phyloP scores from a whole-genome alignment of 805 yeast genomes.

The Aciculoconidium aculeatum region DNA sequence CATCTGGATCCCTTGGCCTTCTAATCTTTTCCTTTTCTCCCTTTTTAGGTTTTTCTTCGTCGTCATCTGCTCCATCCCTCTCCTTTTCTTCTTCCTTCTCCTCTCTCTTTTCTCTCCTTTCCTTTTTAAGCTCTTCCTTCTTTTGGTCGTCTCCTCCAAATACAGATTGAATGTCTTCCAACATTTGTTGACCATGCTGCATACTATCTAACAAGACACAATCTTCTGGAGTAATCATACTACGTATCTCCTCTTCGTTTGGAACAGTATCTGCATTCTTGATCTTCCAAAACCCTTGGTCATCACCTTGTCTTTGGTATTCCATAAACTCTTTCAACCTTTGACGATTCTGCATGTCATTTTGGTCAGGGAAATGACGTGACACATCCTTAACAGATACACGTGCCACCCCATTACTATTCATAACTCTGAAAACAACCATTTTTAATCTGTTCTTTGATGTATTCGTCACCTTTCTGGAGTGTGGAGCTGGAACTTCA shows the following conservation, averaged over 20 bases:
- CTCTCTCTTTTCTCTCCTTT: slow-evolving; percentile 37
- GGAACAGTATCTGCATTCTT: slow-evolving; percentile 59
- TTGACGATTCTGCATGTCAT: slow-evolving; percentile 95
- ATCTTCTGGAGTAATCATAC: slow-evolving; percentile 92
- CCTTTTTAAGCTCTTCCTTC: slow-evolving; percentile 19
- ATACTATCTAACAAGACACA: slow-evolving; percentile 79
- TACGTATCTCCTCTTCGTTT: slow-evolving; percentile 64
- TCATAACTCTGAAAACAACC: slow-evolving; percentile 86
- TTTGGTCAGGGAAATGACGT: slow-evolving; percentile 92
- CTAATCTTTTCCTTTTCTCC: slow-evolving; percentile 17
- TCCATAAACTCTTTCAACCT: slow-evolving; percentile 96
- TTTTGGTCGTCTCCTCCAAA: slow-evolving; percentile 28
- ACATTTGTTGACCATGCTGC: slow-evolving; percentile 86
- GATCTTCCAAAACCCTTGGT: slow-evolving; percentile 92
- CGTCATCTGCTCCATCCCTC: slow-evolving; percentile 13
- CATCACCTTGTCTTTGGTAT: slow-evolving; percentile 88
- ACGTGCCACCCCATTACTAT: slow-evolving; percentile 66
- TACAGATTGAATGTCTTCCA: slow-evolving; percentile 73
- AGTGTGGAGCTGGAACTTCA: slow-evolving; percentile 96
- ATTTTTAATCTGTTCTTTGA: slow-evolving; percentile 85
- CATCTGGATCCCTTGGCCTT: slow-evolving; percentile 25
- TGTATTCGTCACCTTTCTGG: slow-evolving; percentile 90
- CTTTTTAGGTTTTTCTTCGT: slow-evolving; percentile 14
- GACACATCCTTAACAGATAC: slow-evolving; percentile 83
- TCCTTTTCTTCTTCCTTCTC: slow-evolving; percentile 19